Evolutionary conservation across 2,329 filamentous ascomycete genomes (phyloP).

Genomic region (Claviceps capensis): DNA sequence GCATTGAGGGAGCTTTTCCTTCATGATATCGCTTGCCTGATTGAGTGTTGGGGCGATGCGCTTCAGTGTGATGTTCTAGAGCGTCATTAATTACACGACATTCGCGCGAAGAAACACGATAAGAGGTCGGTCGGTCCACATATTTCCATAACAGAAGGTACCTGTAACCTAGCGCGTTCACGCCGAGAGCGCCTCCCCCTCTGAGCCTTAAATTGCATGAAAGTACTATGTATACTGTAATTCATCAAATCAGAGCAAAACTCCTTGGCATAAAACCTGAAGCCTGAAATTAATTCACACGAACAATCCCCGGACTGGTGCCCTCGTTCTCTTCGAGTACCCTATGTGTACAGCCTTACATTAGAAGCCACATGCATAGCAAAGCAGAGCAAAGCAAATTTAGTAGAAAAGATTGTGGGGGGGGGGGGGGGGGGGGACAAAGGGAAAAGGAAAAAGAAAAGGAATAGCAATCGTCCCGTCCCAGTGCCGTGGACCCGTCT

Average conservation of each 20-base stretch:
- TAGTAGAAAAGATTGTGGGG: neutral
- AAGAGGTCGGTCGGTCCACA: no score
- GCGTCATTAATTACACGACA: no score
- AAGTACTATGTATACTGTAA: conserved; percentile 6
- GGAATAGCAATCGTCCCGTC: neutral
- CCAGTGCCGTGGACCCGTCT: no score
- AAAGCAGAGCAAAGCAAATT: neutral
- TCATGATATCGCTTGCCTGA: no score
- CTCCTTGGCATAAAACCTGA: neutral
- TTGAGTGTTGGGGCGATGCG: no score
- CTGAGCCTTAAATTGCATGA: no score
- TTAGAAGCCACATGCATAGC: neutral
- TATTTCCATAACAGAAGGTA: no score
- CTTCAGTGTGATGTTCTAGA: no score
- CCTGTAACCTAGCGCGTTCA: no score
- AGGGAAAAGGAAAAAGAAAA: neutral
- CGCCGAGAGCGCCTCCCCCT: no score
- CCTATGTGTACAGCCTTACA: neutral
- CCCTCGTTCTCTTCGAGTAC: neutral
- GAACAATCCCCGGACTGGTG: neutral
- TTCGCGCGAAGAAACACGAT: no score
- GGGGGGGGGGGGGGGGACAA: neutral
- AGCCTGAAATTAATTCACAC: neutral
- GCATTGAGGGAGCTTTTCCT: no score
- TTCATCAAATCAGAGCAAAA: conserved; percentile 9